These are phyloP conservation scores for Alternaria triticimaculans DNA, from an alignment of 2,329 filamentous ascomycete genomes.

Conservation along the genomic window DNA sequence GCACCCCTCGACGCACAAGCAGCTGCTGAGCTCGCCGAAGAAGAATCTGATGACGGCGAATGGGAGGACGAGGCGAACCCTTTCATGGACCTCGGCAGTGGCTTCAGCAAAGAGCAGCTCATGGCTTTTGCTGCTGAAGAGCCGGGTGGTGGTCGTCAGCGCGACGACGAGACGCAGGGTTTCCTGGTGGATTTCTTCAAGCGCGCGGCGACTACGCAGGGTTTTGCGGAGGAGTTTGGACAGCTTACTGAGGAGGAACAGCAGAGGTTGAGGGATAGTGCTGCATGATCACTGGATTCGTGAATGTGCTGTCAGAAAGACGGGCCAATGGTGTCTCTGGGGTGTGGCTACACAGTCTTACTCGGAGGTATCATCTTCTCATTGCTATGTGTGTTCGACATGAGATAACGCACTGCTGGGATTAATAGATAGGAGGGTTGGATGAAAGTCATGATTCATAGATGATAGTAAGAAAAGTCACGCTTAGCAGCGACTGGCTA, in stretches of 20 bases:
- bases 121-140: conserved; percentile 74
- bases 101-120: conserved; percentile 66
- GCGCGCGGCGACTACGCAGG: conserved; percentile 59
- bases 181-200: conserved; percentile 85
- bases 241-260: conserved; percentile 63
- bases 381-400: background rate
- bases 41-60: conserved; percentile 66
- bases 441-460: background rate
- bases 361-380: too few species aligned
- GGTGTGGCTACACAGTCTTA: too few species aligned
- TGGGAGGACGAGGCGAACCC: conserved; percentile 87
- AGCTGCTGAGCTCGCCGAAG: conserved; percentile 69
- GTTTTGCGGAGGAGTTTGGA: conserved; percentile 62
- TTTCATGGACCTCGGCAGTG: conserved; percentile 72
- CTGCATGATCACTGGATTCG: too few species aligned
- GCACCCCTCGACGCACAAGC: conserved; percentile 63
- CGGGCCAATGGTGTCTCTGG: too few species aligned
- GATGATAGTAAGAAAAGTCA: background rate
- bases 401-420: background rate
- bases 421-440: background rate
- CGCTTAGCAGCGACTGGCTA: background rate
- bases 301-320: too few species aligned
- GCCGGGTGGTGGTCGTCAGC: conserved; percentile 62
- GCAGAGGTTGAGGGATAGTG: conserved; percentile 55
- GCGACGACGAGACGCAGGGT: conserved; percentile 88